Base-by-base conservation (phyloP, 441 rosid genomes). In the Sinapis alba region DNA sequence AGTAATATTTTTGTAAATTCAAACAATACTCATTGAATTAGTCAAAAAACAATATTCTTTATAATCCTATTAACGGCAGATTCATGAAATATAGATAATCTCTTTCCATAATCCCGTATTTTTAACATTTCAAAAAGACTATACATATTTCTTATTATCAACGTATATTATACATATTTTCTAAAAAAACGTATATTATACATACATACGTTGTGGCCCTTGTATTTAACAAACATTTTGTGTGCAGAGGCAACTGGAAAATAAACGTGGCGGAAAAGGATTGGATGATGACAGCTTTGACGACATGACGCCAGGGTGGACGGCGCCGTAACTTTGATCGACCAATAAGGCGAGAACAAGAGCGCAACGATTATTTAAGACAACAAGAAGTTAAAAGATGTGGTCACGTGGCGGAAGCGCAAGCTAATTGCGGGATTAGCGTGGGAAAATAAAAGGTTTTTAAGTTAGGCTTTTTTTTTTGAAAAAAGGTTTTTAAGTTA, bases 251-350 rank as follows among this genome's bases (percentile, higher is more conserved):
- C 36, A 69, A 28, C 5, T 69, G 57, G 43, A 9, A 24, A 24
- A 6, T 6, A 12, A 62, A 74, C 78, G 79, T 59, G 82, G 53
- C 53, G 5, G 16, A 26, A 36, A 0, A 0, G 3, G 47, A 73
- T 57, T 67, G 81, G 78, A 10, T 1, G 18, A 47, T 73, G 72
- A 58, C 75, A 79, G 78, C 76, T 64, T 57, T 74, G 78, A 78
- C 79, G 68, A 72, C 69, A 69, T 78, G 62, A 72, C 43, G 74
- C 71, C 82, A 69, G 79, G 58, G 28, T 74, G 79, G 82, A 74
- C 78, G 82, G 76, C 82, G 78, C 78, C 82, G 82, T 79, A 64
- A 73, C 79, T 74, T 72, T 24, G 64, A 74, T 74, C 72, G 59
- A 69, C 79, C 79, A 69, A 79, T 74, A 10, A 67, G 11, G 1